Evolutionary conservation across 345 rosid species (phyloP).

Genomic region (Sonneratia caseolaris): DNA sequence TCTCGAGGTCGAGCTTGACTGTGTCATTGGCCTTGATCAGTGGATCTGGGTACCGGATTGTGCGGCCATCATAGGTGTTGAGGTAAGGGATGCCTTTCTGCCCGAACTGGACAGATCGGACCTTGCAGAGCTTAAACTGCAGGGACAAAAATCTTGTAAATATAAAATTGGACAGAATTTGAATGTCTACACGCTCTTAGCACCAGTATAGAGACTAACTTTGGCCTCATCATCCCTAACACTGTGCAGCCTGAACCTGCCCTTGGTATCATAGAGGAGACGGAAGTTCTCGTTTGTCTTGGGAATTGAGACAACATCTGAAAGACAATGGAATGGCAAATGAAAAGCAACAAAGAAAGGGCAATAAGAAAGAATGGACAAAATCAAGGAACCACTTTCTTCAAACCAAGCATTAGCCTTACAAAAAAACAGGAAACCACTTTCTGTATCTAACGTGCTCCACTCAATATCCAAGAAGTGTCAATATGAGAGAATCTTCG

Average conservation of each 20-base stretch:
- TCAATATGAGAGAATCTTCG: too few relatives aligned
- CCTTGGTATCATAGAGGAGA: slow-evolving; percentile 9
- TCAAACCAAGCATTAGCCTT: too few relatives aligned
- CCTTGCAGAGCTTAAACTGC: slow-evolving; percentile 19
- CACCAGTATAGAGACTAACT: slow-evolving; percentile 1
- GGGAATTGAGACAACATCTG: slow-evolving; percentile 18
- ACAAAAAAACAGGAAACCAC: too few relatives aligned
- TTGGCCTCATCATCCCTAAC: slow-evolving; percentile 17
- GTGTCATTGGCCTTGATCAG: slow-evolving; percentile 18
- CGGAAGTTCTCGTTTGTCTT: slow-evolving; percentile 17
- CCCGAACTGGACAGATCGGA: slow-evolving; percentile 11
- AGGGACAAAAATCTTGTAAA: background rate
- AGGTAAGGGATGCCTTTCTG: slow-evolving; percentile 18
- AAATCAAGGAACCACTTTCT: too few relatives aligned
- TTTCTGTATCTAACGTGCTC: too few relatives aligned
- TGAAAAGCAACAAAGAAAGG: background rate
- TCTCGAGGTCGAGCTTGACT: slow-evolving; percentile 14
- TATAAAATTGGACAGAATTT: background rate
- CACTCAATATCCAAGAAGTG: too few relatives aligned
- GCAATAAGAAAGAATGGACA: background rate
- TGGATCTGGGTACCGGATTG: slow-evolving; percentile 7
- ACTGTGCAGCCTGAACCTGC: slow-evolving; percentile 15
- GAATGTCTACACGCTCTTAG: background rate
- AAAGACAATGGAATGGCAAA: background rate
- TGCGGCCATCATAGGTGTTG: slow-evolving; percentile 20